Base-by-base conservation (phyloP, 2,329 filamentous ascomycete species). In the Diaporthe aspalathi region DNA sequence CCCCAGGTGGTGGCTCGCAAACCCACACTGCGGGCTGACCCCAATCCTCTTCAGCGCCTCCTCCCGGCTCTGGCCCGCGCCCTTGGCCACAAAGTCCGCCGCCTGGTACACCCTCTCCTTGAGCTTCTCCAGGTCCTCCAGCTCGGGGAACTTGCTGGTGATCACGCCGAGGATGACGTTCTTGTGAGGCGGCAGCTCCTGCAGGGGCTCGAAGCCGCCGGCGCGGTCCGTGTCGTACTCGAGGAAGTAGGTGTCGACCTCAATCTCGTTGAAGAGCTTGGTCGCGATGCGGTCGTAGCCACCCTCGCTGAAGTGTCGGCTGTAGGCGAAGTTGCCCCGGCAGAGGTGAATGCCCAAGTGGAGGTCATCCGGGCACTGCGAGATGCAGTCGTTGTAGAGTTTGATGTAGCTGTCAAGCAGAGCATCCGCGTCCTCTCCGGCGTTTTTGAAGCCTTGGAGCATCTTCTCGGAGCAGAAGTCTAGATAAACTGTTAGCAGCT, bases 271-370 rank as follows among this genome's bases (percentile, higher is more conserved):
- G 82, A 91, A 91, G 62, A 91, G 85, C 78, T 87, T 88, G 68
- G 83, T 83, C 14, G 90, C 89, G 70, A 91, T 90, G 74, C 85
- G 84, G 77, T 91, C 89, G 78, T 91, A 91, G 22, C 87, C 87
- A 50, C 89, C 89, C 77, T 91, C 87, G 73, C 87, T 88, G 80
- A 91, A 91, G 80, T 91, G 88, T 72, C 89, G 85, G 40, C 86
- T 87, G 75, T 88, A 87, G 74, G 89, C 86, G 76, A 91, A 91
- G 82, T 91, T 91, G 69, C 85, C 85, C 76, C 79, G 81, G 82
- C 88, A 91, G 72, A 94, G 83, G 79, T 94, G 92, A 14, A 94
- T 87, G 20, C 92, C 92, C 3, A 93, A 83, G 76, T 93, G 91
- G 80, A 94, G 87, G 74, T 92, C 91, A 7, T 83, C 81, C 0